phyloP scores from a whole-genome alignment of 192 early-diverging fungal genomes.

The Umbelopsis vinacea region DNA sequence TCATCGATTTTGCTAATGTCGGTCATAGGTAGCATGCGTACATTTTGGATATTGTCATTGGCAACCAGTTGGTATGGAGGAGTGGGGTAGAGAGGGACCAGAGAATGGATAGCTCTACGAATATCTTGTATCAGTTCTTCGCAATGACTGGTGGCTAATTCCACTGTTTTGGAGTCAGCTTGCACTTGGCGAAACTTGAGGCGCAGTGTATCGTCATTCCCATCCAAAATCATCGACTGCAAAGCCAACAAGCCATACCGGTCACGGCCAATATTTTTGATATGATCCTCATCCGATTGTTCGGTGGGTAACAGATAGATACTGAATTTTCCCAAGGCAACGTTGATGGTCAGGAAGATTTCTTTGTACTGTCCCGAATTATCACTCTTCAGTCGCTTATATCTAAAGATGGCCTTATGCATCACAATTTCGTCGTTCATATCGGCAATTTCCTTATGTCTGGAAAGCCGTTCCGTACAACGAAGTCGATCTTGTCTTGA shows the following conservation, averaged over 20 bases:
- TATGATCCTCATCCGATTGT: slow-evolving; percentile 18
- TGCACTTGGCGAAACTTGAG: slow-evolving; percentile 22
- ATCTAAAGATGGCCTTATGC: slow-evolving; percentile 35
- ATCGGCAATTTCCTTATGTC: slow-evolving; percentile 29
- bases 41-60: background rate
- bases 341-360: slow-evolving; percentile 21
- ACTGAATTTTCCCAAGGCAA: slow-evolving; percentile 39
- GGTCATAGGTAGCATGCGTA: slow-evolving; percentile 1
- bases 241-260: slow-evolving; percentile 38
- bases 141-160: slow-evolving; percentile 26
- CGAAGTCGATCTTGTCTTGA: slow-evolving; percentile 17
- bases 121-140: slow-evolving; percentile 35
- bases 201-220: slow-evolving; percentile 34
- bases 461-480: slow-evolving; percentile 23
- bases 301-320: slow-evolving; percentile 32
- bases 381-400: slow-evolving; percentile 9
- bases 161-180: slow-evolving; percentile 11
- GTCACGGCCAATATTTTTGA: slow-evolving; percentile 30
- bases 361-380: slow-evolving; percentile 22
- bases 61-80: slow-evolving; percentile 12
- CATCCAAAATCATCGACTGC: slow-evolving; percentile 24
- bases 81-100: slow-evolving; percentile 15
- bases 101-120: slow-evolving; percentile 31
- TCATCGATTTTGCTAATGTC: slow-evolving; percentile 4
- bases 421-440: slow-evolving; percentile 25